phyloP scores from a whole-genome alignment of 2,329 filamentous ascomycete genomes.

The Polychaeton citri region DNA sequence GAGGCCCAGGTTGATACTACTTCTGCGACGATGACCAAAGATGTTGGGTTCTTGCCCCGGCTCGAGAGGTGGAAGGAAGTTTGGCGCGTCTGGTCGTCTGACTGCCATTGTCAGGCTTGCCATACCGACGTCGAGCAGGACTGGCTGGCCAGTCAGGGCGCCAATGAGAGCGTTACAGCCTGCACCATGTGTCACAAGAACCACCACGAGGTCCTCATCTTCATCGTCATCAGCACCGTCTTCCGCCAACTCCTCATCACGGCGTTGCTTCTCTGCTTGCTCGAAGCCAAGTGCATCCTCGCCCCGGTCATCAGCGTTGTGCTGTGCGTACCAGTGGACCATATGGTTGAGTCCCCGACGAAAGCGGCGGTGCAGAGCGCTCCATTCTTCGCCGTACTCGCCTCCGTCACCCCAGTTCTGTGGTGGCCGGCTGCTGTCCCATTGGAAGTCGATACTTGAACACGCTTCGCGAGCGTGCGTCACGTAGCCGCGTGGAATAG shows the following conservation, averaged over 20 bases:
- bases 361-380: slow-evolving; percentile 84
- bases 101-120: slow-evolving; percentile 84
- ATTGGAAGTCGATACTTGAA: slow-evolving; percentile 78
- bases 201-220: slow-evolving; percentile 61
- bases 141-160: slow-evolving; percentile 79
- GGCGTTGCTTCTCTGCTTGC: slow-evolving; percentile 21
- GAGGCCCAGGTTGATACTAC: slow-evolving; percentile 29
- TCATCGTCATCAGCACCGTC: slow-evolving; percentile 42
- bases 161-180: slow-evolving; percentile 93
- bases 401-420: slow-evolving; percentile 81
- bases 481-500: slow-evolving; percentile 79
- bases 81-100: slow-evolving; percentile 34
- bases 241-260: slow-evolving; percentile 19
- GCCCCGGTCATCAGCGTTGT: slow-evolving; percentile 21
- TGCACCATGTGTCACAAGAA: slow-evolving; percentile 87
- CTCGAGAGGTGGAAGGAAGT: not conserved
- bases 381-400: slow-evolving; percentile 86
- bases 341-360: slow-evolving; percentile 64
- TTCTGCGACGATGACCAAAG: slow-evolving; percentile 21
- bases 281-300: slow-evolving; percentile 22
- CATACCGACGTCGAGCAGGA: slow-evolving; percentile 78
- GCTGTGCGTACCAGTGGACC: slow-evolving; percentile 64
- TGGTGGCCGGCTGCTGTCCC: slow-evolving; percentile 77
- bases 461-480: slow-evolving; percentile 82
- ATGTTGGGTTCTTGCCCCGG: slow-evolving; percentile 2